phyloP scores from a whole-genome alignment of 495 filamentous ascomycete genomes.

The Podospora bellae-mahoneyi region DNA sequence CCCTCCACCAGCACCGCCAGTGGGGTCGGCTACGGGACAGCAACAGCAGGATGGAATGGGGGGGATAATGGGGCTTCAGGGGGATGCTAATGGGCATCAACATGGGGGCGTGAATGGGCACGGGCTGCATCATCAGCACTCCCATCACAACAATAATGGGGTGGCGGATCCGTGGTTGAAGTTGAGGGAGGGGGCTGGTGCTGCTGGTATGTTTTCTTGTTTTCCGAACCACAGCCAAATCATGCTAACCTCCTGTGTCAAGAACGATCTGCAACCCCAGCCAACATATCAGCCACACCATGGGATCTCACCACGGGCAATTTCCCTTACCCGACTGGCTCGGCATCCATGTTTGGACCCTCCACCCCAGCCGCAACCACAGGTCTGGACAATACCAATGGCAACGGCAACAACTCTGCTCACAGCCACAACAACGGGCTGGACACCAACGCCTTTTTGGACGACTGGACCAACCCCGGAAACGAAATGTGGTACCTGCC shows the following conservation, averaged over 20 bases:
- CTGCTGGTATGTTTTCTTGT: constrained; percentile 26
- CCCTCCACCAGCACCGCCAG: constrained; percentile 37
- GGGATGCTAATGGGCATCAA: constrained; percentile 20
- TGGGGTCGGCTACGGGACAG: constrained; percentile 34
- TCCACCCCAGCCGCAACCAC: constrained; percentile 43
- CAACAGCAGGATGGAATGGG: constrained; percentile 18
- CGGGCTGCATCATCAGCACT: background rate
- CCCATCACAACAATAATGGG: constrained; percentile 14
- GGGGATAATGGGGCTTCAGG: constrained; percentile 15
- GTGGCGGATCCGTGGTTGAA: constrained; percentile 33
- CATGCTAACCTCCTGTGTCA: background rate
- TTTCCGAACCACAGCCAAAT: background rate
- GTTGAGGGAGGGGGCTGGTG: constrained; percentile 23
- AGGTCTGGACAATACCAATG: constrained; percentile 26
- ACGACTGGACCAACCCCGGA: constrained; percentile 43
- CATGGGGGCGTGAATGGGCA: background rate
- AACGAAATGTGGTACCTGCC: constrained; percentile 59
- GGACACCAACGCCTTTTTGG: constrained; percentile 31
- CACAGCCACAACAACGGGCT: constrained; percentile 20
- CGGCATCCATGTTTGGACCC: constrained; percentile 45
- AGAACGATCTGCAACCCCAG: constrained; percentile 47
- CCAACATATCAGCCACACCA: constrained; percentile 54
- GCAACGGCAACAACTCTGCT: background rate
- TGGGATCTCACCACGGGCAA: constrained; percentile 48
- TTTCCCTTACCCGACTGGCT: constrained; percentile 47